phyloP scores from a whole-genome alignment of 1,284 basidiomycete species.

The Trametes hirsuta region DNA sequence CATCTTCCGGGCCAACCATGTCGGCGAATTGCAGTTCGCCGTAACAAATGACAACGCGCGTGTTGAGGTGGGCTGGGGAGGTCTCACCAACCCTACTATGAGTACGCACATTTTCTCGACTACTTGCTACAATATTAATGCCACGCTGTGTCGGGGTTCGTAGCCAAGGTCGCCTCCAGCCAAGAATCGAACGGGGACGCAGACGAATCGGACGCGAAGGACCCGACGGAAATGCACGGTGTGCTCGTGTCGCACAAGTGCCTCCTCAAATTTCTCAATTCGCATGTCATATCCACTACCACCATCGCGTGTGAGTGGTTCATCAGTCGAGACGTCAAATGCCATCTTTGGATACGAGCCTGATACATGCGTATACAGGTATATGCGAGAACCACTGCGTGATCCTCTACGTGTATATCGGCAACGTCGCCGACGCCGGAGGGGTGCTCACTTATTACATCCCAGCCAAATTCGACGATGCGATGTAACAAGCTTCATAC shows the following conservation, averaged over 20 bases:
- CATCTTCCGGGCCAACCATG: constrained; percentile 70
- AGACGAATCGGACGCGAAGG: constrained; percentile 40
- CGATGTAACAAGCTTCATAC: background rate
- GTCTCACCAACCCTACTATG: constrained; percentile 70
- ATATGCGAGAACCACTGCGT: constrained; percentile 85
- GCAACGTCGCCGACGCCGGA: constrained; percentile 78
- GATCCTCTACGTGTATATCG: constrained; percentile 91
- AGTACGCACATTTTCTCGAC: constrained; percentile 45
- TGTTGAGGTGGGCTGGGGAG: constrained; percentile 83
- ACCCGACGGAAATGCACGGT: constrained; percentile 59
- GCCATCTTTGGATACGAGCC: background rate
- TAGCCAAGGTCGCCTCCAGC: constrained; percentile 24
- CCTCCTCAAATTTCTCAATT: constrained; percentile 83
- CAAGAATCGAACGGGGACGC: constrained; percentile 33
- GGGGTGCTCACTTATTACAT: constrained; percentile 92
- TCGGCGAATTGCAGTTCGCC: constrained; percentile 65
- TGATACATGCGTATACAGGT: constrained; percentile 46
- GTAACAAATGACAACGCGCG: constrained; percentile 73
- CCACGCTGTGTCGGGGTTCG: background rate
- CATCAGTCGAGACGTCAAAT: background rate
- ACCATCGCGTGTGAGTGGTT: constrained; percentile 79
- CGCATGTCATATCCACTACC: constrained; percentile 82
- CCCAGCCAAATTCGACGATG: constrained; percentile 58
- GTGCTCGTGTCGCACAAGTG: constrained; percentile 76
- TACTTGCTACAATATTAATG: background rate